A percentile compares a stretch with the other conserved stretches of the same genome.
Conservation (phyloP, 768 basidiomycete species). For the Auricularia sp. region DNA sequence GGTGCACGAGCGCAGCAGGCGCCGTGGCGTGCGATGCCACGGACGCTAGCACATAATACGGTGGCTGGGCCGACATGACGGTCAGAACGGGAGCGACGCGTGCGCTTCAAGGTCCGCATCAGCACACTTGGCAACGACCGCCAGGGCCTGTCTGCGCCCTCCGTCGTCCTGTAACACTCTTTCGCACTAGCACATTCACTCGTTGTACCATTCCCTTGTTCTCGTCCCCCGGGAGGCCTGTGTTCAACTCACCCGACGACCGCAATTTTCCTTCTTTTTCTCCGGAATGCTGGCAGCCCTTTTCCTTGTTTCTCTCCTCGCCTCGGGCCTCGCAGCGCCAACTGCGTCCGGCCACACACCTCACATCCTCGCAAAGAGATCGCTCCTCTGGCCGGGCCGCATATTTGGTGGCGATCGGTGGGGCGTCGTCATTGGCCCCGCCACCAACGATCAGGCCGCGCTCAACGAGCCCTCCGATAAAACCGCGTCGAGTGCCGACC, state of each 20-base stretch:
- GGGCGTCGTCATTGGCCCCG: conserved; percentile 40
- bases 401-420: conserved; percentile 47
- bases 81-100: background rate
- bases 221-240: no score
- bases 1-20: conserved; percentile 45
- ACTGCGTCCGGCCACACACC: conserved; percentile 6
- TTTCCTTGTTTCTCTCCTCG: conserved; percentile 15
- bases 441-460: background rate
- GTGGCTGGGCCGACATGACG: conserved; percentile 25
- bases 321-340: conserved; percentile 13
- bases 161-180: background rate
- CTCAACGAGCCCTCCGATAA: background rate
- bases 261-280: background rate
- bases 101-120: background rate
- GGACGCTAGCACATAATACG: conserved; percentile 54
- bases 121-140: background rate
- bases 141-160: background rate
- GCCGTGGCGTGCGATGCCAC: conserved; percentile 27
- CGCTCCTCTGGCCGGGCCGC: conserved; percentile 34
- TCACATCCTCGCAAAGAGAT: conserved; percentile 18
- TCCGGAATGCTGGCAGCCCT: conserved; percentile 11
- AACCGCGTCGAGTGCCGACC: background rate
- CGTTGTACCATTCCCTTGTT: background rate
- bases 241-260: no score
- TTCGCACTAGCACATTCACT: background rate